phyloP scores from a whole-genome alignment of 345 rosid genomes.

The Heritiera fomes region DNA sequence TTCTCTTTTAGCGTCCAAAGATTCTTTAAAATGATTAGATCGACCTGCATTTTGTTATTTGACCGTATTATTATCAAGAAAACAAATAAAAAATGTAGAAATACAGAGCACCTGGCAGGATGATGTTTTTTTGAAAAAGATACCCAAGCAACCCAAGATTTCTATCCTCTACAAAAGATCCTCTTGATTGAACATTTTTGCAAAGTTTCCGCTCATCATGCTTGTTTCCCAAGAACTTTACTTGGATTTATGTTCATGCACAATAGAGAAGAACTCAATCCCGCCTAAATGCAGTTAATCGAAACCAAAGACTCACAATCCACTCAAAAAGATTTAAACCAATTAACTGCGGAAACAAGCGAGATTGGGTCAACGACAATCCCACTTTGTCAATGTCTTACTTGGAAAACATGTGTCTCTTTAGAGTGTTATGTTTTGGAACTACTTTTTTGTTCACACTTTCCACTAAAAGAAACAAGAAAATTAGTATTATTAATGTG shows the following conservation, averaged over 20 bases:
- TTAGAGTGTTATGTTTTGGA: neutral
- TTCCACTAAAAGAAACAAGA: too few relatives aligned
- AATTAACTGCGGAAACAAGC: neutral
- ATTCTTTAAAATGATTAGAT: too few relatives aligned
- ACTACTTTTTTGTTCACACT: neutral
- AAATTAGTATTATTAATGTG: too few relatives aligned
- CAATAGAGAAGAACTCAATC: neutral
- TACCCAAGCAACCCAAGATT: neutral
- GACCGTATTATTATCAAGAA: too few relatives aligned
- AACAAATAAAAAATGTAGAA: too few relatives aligned
- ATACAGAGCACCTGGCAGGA: too few relatives aligned
- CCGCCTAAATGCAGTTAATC: constrained; percentile 3
- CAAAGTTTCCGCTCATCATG: too few relatives aligned
- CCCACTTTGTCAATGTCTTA: neutral
- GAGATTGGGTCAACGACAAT: neutral
- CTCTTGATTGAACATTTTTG: neutral
- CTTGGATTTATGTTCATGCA: constrained; percentile 6
- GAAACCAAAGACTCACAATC: neutral
- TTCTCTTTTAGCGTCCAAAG: neutral
- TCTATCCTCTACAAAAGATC: neutral
- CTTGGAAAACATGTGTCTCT: neutral
- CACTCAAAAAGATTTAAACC: neutral
- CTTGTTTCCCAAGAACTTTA: neutral
- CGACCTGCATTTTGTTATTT: neutral
- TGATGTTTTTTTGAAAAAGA: neutral